Conservation (phyloP, 2,329 filamentous ascomycete species). For the Apiospora pterosperma region DNA sequence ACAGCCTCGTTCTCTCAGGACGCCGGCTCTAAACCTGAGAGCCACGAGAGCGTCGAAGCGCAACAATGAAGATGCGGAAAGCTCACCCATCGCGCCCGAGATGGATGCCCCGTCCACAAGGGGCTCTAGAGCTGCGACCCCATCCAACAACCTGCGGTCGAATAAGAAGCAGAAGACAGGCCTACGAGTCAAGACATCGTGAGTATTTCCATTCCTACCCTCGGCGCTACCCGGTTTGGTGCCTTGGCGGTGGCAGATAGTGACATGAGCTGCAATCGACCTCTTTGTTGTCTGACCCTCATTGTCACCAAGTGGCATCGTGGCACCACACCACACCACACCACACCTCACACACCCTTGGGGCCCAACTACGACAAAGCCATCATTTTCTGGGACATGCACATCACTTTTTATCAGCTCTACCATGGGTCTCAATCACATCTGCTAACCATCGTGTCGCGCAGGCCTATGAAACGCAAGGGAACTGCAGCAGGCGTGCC, state of each 20-base stretch:
- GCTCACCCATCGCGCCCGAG: slow-evolving; percentile 50
- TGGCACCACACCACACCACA: slow-evolving; percentile 31
- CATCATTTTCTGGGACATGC: not conserved
- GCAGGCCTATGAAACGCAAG: slow-evolving; percentile 74
- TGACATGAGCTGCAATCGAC: slow-evolving; percentile 6
- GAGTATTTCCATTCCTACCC: slow-evolving; percentile 37
- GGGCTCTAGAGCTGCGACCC: slow-evolving; percentile 59
- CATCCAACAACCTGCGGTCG: slow-evolving; percentile 46
- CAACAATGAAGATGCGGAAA: slow-evolving; percentile 52
- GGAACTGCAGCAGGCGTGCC: slow-evolving; percentile 67
- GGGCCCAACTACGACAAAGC: not conserved
- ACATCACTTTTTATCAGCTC: not conserved
- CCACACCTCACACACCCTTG: too few species aligned
- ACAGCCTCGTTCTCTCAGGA: slow-evolving; percentile 22
- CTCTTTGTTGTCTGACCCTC: slow-evolving; percentile 24
- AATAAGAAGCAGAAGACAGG: slow-evolving; percentile 59
- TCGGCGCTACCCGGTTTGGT: slow-evolving; percentile 6
- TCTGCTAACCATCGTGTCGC: slow-evolving; percentile 4
- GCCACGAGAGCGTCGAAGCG: slow-evolving; percentile 41
- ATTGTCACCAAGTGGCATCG: slow-evolving; percentile 27
- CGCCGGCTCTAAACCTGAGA: slow-evolving; percentile 25
- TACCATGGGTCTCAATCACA: not conserved
- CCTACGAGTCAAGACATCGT: slow-evolving; percentile 67
- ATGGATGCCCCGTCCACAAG: slow-evolving; percentile 42
- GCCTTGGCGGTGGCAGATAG: slow-evolving; percentile 20